These are phyloP conservation scores for Mucor indicus DNA, from an alignment of 371 early-diverging fungal species.

Conservation along the genomic window DNA sequence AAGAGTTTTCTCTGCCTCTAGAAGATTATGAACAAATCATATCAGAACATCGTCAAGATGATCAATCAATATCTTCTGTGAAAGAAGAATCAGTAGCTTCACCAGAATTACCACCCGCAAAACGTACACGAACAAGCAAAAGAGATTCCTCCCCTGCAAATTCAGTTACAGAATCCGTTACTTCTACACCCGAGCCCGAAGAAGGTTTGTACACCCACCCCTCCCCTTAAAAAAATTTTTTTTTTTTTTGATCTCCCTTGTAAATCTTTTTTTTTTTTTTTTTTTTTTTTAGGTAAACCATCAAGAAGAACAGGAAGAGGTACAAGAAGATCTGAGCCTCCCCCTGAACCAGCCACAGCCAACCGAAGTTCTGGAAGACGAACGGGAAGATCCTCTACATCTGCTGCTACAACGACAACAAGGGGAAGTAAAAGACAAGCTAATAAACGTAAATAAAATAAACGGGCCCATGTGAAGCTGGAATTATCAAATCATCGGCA, in stretches of 20 bases:
- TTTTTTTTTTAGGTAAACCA: conserved; percentile 13
- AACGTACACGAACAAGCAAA: conserved; percentile 42
- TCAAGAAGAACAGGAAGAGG: conserved; percentile 23
- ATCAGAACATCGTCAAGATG: conserved; percentile 52
- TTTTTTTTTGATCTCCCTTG: not conserved
- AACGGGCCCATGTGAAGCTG: not conserved
- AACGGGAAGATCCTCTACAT: conserved; percentile 21
- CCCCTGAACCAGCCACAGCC: conserved; percentile 21
- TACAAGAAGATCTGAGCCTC: conserved; percentile 21
- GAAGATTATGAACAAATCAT: conserved; percentile 59
- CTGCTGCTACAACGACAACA: conserved; percentile 1
- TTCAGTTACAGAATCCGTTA: conserved; percentile 46
- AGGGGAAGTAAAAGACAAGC: conserved; percentile 22
- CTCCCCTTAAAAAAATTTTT: not conserved
- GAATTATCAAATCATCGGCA: no score
- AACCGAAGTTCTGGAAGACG: conserved; percentile 2
- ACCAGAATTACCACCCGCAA: conserved; percentile 33
- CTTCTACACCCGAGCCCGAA: conserved; percentile 63
- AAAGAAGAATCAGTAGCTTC: conserved; percentile 34
- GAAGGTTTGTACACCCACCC: conserved; percentile 44
- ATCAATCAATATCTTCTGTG: conserved; percentile 26
- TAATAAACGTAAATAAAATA: conserved; percentile 19
- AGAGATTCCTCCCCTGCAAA: conserved; percentile 55
- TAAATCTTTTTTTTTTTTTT: no score
- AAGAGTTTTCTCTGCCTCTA: conserved; percentile 55